Evolutionary conservation across 2,329 filamentous ascomycete species (phyloP), one percentile per base, ranked within the genome.

Genomic region (Chaetomium sp.): DNA sequence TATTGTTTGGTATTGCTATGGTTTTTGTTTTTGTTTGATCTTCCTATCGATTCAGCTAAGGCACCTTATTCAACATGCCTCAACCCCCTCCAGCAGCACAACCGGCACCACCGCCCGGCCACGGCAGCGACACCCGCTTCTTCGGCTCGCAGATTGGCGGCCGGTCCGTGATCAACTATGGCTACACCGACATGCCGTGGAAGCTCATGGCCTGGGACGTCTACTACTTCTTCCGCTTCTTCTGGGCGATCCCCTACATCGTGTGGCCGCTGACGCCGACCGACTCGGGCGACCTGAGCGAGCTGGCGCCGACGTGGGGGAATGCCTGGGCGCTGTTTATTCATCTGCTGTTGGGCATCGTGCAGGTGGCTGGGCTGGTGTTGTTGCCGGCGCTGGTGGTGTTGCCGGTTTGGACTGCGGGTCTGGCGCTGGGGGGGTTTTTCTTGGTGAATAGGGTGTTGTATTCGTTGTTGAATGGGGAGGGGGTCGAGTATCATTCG

Each of bases 351-450:
- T 74, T 90, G 3, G 66, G 78, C 35, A 52, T 85, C 9, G 65
- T 81, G n/a, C 86, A 90, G 69, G 61, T 81, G 0, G 63, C 64
- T 0, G 87, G 89, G 65, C 65, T 90, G 7, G 11, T 86, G 0
- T 75, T 76, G 0, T 64, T 90, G 2, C 80, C 85, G 0, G 66
- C 80, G 1, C 67, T 73, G 42, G 37, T 77, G 51, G 59, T 81
- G 53, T 59, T 79, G 59, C 77, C 76, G 32, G 65, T 80, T 44
- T 85, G 77, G 76, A 67, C 72, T 35, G 76, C 75, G 1, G 64
- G 63, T 0, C 43, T 70, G 0, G 70, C 67, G 5, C 62, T 79
- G 6, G 68, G 62, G 4, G 68, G 65, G 2, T 83, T 82, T 59
- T 66, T 81, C 59, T 42, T 69, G 0, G 43, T 80, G 48, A 84